Evolutionary conservation across 192 early-diverging fungal genomes (phyloP), one percentile per base, ranked within the genome.

Genomic region (Obelidium mucronatum): DNA sequence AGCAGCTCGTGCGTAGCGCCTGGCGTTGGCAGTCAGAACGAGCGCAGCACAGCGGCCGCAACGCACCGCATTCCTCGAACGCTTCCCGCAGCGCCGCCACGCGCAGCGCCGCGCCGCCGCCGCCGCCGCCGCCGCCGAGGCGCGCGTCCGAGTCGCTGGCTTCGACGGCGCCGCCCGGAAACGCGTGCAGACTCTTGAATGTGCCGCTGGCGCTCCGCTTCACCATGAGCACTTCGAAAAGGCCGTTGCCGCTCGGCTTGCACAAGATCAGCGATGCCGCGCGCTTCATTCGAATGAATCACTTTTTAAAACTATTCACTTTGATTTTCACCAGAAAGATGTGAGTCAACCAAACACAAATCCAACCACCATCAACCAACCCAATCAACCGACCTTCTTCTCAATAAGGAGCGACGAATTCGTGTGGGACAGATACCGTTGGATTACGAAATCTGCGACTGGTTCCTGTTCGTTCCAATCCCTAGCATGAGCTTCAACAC

Each of bases 61-160:
- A 34, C 87, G 76, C 5, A 0, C 93, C 93, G 22, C 89, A 88
- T 74, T 96, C 95, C 78, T 96, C 95, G 75, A 89, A 92, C 0
- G 95, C 93, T 78, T 95, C 91, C 35, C 75, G 69, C 31, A 76
- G 26, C 6, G 44, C 68, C 24, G 74, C 54, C 22, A 73, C 31
- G 8, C 51, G 59, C 58, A 54, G 44, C 8, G 48, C 51, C 6
- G 42, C 6, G 24, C 35, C 2, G 8, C 48, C 34, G 35, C 15
- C 39, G 44, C 37, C 39, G 26, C 31, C n/a, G 48, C 22, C 44
- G 44, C 1, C 30, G 15, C 26, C 35, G 37, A 28, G 40, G 42
- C 34, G 30, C 40, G 60, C 53, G 51, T 75, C 55, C 17, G 24
- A 36, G 44, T 85, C 83, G 24, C 26, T 19, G 4, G 55, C 34